These are phyloP conservation scores for Heimioporus sp. DNA, from an alignment of 768 basidiomycete species.

Conservation along the genomic window DNA sequence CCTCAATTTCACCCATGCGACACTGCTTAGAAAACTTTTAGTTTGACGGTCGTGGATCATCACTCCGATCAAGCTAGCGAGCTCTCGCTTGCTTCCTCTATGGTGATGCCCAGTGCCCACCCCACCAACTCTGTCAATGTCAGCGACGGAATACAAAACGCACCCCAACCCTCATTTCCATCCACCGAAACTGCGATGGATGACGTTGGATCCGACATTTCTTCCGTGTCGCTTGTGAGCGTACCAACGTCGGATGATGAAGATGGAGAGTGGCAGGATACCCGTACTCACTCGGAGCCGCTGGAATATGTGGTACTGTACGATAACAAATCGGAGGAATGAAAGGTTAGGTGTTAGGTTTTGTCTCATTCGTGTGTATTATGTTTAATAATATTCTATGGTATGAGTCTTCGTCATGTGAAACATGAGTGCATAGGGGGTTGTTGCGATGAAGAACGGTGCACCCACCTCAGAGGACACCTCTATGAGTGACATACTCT, in stretches of 20 bases:
- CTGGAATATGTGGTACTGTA: slow-evolving; percentile 73
- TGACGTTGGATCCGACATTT: slow-evolving; percentile 37
- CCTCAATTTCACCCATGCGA: background rate
- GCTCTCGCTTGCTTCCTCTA: slow-evolving; percentile 59
- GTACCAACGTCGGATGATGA: slow-evolving; percentile 56
- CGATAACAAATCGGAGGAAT: slow-evolving; percentile 59
- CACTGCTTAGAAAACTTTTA: slow-evolving; percentile 24
- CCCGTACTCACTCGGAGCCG: slow-evolving; percentile 39
- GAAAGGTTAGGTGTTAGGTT: slow-evolving; percentile 2
- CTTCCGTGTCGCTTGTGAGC: slow-evolving; percentile 60
- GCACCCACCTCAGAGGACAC: background rate
- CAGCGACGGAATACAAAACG: slow-evolving; percentile 4
- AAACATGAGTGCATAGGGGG: slow-evolving; percentile 9
- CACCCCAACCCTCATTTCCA: slow-evolving; percentile 9
- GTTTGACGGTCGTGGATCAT: slow-evolving; percentile 67
- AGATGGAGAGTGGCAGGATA: slow-evolving; percentile 58
- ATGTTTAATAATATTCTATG: background rate
- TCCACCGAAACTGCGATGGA: slow-evolving; percentile 40
- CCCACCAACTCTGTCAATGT: slow-evolving; percentile 11
- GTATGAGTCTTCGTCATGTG: slow-evolving; percentile 8
- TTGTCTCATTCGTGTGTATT: slow-evolving; percentile 9
- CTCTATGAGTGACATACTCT: slow-evolving; percentile 9
- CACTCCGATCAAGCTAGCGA: slow-evolving; percentile 35
- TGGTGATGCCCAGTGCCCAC: slow-evolving; percentile 57
- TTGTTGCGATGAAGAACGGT: background rate